Evolutionary conservation across 1,139 yeast genomes (phyloP), one percentile per base, ranked within the genome.

Genomic region (Blastobotrys arbuscula): DNA sequence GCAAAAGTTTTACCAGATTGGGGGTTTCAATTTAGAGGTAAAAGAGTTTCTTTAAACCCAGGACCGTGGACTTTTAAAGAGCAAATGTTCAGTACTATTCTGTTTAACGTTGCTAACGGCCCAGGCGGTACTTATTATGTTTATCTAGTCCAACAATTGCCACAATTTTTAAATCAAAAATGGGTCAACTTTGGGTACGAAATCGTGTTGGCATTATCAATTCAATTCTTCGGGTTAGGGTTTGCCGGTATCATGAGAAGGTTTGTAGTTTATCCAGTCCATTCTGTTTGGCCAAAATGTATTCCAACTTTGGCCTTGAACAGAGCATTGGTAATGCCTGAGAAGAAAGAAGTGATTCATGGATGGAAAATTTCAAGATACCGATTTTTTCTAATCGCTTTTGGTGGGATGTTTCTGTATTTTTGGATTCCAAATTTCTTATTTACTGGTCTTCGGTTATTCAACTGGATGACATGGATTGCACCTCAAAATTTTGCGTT

Each of bases 31-130:
- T 62, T 61, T 54, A 65, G 65, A 55, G 75, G 71, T 39, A 60
- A 53, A 48, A 67, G 67, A 50, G 48, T 63, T 57, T 62, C 76
- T 45, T 57, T 78, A 57, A 73, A 81, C 63, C 80, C 81, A 1
- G 82, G 82, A 7, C 79, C 80, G 3, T 83, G 86, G 84, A 69
- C 75, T 26, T 74, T 69, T 59, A 84, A 84, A 62, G 92, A 84
- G 59, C 88, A 83, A 68, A 78, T 79, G 81, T 68, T 79, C 53
- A 69, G 79, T 1, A 76, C 84, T 2, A 49, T 76, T 34, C 66
- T 75, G 54, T 71, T 72, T 54, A 70, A 76, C 36, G 47, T 39
- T 20, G 47, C 31, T 3, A 42, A 39, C 15, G 48, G 46, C 12
- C 44, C 45, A 5, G 41, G 47, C 24, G 38, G 52, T 45, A 47